Evolutionary conservation across 129 eudicot species (phyloP).

Genomic region (Flaveria sonorensis): DNA sequence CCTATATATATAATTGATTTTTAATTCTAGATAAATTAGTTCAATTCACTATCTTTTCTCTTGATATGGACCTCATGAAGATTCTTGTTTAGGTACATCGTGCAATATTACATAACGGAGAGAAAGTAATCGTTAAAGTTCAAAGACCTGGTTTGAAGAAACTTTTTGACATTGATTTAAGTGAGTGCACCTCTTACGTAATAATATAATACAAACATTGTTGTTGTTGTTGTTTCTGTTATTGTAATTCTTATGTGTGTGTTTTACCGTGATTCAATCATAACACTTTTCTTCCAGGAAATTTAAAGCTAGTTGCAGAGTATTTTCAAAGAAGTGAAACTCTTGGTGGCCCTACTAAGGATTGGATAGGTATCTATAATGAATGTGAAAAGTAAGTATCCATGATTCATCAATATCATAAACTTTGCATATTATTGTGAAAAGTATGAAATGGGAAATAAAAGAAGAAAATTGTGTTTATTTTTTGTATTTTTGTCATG

Average conservation of each 20-base stretch:
- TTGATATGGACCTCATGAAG: conserved; percentile 24
- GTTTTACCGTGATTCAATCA: conserved; percentile 18
- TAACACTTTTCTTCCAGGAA: conserved; percentile 49
- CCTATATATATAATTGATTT: background rate
- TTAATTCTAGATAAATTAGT: background rate
- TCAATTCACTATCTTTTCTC: background rate
- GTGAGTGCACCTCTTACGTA: conserved; percentile 43
- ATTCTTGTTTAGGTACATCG: conserved; percentile 80
- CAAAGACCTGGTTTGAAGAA: conserved; percentile 96
- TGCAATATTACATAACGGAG: conserved; percentile 89
- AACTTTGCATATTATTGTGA: conserved; percentile 10
- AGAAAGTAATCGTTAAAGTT: conserved; percentile 89
- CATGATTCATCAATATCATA: conserved; percentile 15
- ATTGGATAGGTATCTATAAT: conserved; percentile 94
- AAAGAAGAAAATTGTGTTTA: background rate
- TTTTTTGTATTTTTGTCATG: background rate
- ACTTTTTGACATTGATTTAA: conserved; percentile 93
- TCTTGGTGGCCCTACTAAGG: conserved; percentile 89
- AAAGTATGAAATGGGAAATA: conserved; percentile 11
- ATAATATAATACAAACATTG: background rate
- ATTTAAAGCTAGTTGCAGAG: conserved; percentile 79
- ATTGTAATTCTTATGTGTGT: background rate
- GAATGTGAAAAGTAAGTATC: conserved; percentile 89
- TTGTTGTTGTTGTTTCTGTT: background rate
- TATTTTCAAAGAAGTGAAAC: conserved; percentile 91